Conservation (phyloP, 768 basidiomycete species). For the Suillus brevipes region DNA sequence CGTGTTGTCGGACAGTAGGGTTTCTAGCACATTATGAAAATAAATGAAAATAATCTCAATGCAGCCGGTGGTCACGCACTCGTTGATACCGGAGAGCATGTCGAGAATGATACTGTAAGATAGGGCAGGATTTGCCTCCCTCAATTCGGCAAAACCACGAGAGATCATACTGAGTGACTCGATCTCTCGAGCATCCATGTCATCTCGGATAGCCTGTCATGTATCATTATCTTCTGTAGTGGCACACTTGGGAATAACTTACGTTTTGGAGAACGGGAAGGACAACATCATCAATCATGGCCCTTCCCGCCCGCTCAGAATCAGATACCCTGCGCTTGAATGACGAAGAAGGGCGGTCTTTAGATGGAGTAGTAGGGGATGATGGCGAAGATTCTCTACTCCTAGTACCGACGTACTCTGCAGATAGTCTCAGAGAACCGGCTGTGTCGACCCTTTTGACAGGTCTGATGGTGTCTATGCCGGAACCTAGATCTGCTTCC, state of each 20-base stretch:
- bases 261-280: slow-evolving; percentile 79
- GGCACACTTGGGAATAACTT: slow-evolving; percentile 23
- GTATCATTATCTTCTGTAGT: slow-evolving; percentile 9
- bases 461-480: slow-evolving; percentile 88
- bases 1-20: slow-evolving; percentile 72
- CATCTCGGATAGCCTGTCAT: slow-evolving; percentile 66
- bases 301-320: slow-evolving; percentile 58
- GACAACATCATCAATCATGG: slow-evolving; percentile 82
- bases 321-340: slow-evolving; percentile 58
- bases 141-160: slow-evolving; percentile 85
- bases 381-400: slow-evolving; percentile 49
- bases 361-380: slow-evolving; percentile 43
- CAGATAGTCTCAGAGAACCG: slow-evolving; percentile 73
- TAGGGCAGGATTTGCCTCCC: slow-evolving; percentile 77
- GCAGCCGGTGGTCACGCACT: slow-evolving; percentile 52
- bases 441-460: slow-evolving; percentile 88
- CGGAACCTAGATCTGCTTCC: slow-evolving; percentile 83
- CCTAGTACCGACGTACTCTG: slow-evolving; percentile 78
- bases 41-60: slow-evolving; percentile 1
- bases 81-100: slow-evolving; percentile 86
- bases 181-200: slow-evolving; percentile 86
- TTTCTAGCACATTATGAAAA: slow-evolving; percentile 51
- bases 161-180: slow-evolving; percentile 89
- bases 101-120: slow-evolving; percentile 89
- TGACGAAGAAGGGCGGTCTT: slow-evolving; percentile 30